Evolutionary conservation across 2,329 filamentous ascomycete species (phyloP).

Genomic region (Cytospora paraplurivora): DNA sequence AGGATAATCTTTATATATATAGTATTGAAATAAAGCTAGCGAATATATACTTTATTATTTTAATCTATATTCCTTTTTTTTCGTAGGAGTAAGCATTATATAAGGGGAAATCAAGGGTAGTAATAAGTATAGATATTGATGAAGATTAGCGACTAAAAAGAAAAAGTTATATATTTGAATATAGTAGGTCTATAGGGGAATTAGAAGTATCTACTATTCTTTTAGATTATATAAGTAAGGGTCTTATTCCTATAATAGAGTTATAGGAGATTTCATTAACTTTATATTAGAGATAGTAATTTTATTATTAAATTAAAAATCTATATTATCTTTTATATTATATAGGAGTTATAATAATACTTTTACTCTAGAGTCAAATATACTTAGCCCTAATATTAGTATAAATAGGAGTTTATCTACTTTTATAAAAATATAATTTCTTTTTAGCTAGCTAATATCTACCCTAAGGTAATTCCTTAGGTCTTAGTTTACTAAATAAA

Average conservation of each 20-base stretch:
- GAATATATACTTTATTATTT: not conserved
- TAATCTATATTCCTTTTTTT: not conserved
- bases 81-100: not conserved
- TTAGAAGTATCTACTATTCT: not conserved
- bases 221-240: not conserved
- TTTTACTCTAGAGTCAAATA: not conserved
- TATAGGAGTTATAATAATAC: not conserved
- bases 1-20: not conserved
- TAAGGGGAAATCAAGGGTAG: not conserved
- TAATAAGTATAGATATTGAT: not conserved
- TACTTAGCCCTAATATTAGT: not conserved
- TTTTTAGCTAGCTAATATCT: not conserved
- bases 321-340: not conserved
- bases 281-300: not conserved
- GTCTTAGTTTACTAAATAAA: not conserved
- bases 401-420: not conserved
- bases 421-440: not conserved
- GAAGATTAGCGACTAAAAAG: not conserved
- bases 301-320: not conserved
- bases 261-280: not conserved
- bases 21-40: not conserved
- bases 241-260: not conserved
- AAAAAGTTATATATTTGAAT: not conserved
- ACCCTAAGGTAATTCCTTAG: not conserved
- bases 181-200: not conserved